Percentiles rank a stretch among this genome's conserved stretches.
These are phyloP conservation scores for Grammothele lineata DNA, from an alignment of 768 basidiomycete genomes.

Conservation along the genomic window DNA sequence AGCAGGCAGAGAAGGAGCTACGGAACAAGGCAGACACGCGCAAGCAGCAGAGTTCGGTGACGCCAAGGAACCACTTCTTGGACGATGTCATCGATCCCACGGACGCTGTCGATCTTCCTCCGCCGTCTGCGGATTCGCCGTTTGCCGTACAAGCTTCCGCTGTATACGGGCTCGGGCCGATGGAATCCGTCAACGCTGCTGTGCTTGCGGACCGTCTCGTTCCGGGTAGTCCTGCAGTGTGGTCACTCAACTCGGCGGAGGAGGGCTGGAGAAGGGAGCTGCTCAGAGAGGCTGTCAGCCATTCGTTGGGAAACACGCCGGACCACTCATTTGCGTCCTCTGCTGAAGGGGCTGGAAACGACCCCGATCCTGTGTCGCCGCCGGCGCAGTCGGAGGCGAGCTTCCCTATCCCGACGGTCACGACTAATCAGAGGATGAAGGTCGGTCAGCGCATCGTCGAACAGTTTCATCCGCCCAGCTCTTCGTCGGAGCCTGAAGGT, in stretches of 20 bases:
- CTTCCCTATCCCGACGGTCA: slow-evolving; percentile 2
- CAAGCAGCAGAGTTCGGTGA: slow-evolving; percentile 41
- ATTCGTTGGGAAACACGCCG: slow-evolving; percentile 59
- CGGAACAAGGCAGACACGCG: slow-evolving; percentile 47
- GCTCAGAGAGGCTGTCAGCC: slow-evolving; percentile 73
- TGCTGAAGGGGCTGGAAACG: slow-evolving; percentile 2
- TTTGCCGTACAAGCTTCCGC: slow-evolving; percentile 76
- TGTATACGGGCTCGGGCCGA: slow-evolving; percentile 65
- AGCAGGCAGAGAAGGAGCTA: slow-evolving; percentile 71
- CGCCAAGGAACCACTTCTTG: slow-evolving; percentile 34
- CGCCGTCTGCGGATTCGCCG: slow-evolving; percentile 61
- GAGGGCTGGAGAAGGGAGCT: slow-evolving; percentile 75
- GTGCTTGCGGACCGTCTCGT: slow-evolving; percentile 72
- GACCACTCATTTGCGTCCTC: slow-evolving; percentile 38
- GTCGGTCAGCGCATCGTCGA: slow-evolving; percentile 15
- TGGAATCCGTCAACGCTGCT: slow-evolving; percentile 72
- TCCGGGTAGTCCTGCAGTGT: slow-evolving; percentile 55
- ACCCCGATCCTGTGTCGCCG: slow-evolving; percentile 8
- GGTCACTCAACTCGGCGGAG: slow-evolving; percentile 49
- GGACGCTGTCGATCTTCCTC: slow-evolving; percentile 76
- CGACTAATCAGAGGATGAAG: not conserved
- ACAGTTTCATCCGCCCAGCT: slow-evolving; percentile 3
- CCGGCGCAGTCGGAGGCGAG: slow-evolving; percentile 13
- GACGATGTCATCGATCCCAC: slow-evolving; percentile 78
- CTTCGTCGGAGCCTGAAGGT: not conserved